Base-by-base conservation (phyloP, 495 filamentous ascomycete species). In the Xylaria acuta region DNA sequence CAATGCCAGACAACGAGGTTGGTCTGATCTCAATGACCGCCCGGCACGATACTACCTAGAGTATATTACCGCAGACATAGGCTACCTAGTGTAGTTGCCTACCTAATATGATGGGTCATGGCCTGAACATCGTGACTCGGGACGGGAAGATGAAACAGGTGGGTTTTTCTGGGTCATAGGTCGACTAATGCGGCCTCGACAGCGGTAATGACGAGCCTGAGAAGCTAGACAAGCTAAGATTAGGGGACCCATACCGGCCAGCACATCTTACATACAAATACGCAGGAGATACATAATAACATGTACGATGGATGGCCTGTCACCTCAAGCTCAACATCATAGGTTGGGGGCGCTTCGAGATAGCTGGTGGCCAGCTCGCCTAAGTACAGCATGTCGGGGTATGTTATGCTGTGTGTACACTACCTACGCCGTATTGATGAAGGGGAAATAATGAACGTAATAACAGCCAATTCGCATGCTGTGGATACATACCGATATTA, bases 181-280 rank as follows among this genome's bases (percentile, higher is more conserved):
- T 60, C 51, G 53, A 72, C 62, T 56, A 67, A 67, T 67, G 70
- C 53, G 70, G 18, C 53, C 53, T 72, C 63, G 62, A 72, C 70
- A 49, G 69, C 60, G 58, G 60, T 43, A 72, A 72, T 72, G 70
- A 72, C 70, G 70, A 72, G 70, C 69, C 36, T 71, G 53, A 72
- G 20, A 60, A 47, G 62, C 60, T 64, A 64, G 41, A 67, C 8
- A 49, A 47, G 62, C 60, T 64, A 64, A 64, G 47, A 66, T 66
- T 41, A 72, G 70, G 41, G 69, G 69, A 71, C 62, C 69, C 63
- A 72, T 72, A 51, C 25, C 63, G 49, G 70, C 70, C 70, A 72
- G 62, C 70, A 45, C 70, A 72, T 67, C 70, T 51, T 64, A 72
- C 70, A 67, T 72, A 34, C n/a, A 60, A 45, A 59, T 41, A 67